Evolutionary conservation across 352 stramenopile genomes (phyloP).

Genomic region (Pythium vanterpoolii): DNA sequence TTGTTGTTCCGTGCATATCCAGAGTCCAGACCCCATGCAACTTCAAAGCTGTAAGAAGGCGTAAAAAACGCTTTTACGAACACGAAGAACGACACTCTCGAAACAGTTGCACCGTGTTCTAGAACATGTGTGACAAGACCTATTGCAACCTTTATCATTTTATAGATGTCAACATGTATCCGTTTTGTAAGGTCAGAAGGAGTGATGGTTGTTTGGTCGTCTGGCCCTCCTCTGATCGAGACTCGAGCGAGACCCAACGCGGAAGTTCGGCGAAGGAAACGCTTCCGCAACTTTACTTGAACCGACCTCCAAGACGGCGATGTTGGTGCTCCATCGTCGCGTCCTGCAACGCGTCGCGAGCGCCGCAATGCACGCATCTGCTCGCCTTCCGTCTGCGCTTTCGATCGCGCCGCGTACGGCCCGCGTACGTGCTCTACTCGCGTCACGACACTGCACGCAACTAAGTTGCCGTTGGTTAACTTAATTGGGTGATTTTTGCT

Average conservation of each 20-base stretch:
- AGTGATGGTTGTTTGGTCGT: slow-evolving; percentile 8
- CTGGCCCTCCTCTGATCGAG: background rate
- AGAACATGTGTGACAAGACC: slow-evolving; percentile 22
- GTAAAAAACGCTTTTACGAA: slow-evolving; percentile 20
- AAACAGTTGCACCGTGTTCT: slow-evolving; percentile 16
- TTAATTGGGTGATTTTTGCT: background rate
- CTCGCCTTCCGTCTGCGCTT: slow-evolving; percentile 7
- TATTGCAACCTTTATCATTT: background rate
- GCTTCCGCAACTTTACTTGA: background rate
- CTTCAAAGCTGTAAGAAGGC: slow-evolving; percentile 30
- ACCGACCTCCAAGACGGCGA: slow-evolving; percentile 13
- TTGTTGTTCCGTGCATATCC: slow-evolving; percentile 14
- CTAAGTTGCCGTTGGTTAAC: background rate
- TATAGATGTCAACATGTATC: slow-evolving; percentile 15
- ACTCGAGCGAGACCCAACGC: background rate
- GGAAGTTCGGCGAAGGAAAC: slow-evolving; percentile 23
- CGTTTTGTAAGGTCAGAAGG: background rate
- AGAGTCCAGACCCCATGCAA: slow-evolving; percentile 16
- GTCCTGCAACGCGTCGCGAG: slow-evolving; percentile 32
- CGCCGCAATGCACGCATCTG: slow-evolving; percentile 16
- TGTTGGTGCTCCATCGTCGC: slow-evolving; percentile 45
- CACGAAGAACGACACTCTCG: slow-evolving; percentile 12
- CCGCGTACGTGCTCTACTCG: slow-evolving; percentile 18
- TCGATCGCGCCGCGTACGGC: slow-evolving; percentile 5
- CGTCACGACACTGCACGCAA: background rate